Percentiles rank a stretch among this genome's conserved stretches.
These are phyloP conservation scores for Kodamaea ohmeri DNA, from an alignment of 1,139 yeast genomes.

Conservation along the genomic window DNA sequence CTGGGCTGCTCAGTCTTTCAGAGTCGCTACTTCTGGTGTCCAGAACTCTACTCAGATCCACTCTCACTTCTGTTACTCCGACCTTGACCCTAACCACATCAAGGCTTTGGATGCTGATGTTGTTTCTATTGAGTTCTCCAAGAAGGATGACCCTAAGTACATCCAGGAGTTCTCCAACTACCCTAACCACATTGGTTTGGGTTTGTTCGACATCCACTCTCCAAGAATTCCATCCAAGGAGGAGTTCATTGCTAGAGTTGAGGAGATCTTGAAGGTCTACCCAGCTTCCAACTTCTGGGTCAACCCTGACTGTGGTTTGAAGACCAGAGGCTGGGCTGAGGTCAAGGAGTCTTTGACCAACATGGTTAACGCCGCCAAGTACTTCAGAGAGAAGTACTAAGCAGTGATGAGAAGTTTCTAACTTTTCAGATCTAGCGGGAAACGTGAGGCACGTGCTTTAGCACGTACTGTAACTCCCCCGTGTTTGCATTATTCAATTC, in stretches of 20 bases:
- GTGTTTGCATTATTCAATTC: slow-evolving; percentile 27
- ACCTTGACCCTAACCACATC: slow-evolving; percentile 98
- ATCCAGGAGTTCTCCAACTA: slow-evolving; percentile 95
- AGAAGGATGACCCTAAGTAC: slow-evolving; percentile 98
- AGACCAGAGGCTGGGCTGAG: slow-evolving; percentile 96
- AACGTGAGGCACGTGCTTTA: not conserved
- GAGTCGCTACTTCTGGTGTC: slow-evolving; percentile 99
- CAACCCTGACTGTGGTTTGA: slow-evolving; percentile 99
- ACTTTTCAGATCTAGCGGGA: slow-evolving; percentile 8
- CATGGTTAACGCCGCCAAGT: slow-evolving; percentile 99
- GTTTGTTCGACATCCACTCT: slow-evolving; percentile 97
- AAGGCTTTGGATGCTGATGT: slow-evolving; percentile 99
- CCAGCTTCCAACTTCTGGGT: slow-evolving; percentile 99
- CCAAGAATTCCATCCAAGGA: slow-evolving; percentile 99
- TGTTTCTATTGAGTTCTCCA: slow-evolving; percentile 97
- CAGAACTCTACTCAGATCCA: slow-evolving; percentile 94
- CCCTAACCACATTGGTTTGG: slow-evolving; percentile 99
- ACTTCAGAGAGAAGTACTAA: slow-evolving; percentile 68
- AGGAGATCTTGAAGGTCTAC: slow-evolving; percentile 92
- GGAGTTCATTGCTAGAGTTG: slow-evolving; percentile 91
- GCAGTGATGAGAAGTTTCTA: slow-evolving; percentile 2
- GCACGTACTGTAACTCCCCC: slow-evolving; percentile 8
- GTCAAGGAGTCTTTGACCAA: slow-evolving; percentile 82
- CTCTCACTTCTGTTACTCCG: slow-evolving; percentile 99
- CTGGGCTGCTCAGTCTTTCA: slow-evolving; percentile 99